Percentiles rank a stretch among this genome's conserved stretches.
Conservation (phyloP, 148 eudicot species). For the Pouteria glomerata region DNA sequence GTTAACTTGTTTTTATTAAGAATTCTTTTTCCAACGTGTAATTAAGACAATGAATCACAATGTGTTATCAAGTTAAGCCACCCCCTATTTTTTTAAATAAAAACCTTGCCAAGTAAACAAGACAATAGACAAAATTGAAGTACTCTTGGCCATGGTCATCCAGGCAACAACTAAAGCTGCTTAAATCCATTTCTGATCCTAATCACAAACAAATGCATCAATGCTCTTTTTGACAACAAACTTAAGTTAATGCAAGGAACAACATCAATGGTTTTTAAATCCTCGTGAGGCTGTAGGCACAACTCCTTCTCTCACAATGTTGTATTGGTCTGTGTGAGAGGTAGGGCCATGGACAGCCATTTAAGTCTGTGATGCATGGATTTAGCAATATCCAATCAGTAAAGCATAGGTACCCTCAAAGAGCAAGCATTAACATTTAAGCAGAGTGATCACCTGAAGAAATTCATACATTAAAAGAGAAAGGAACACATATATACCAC, state of each 20-base stretch:
- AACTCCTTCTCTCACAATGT: not conserved
- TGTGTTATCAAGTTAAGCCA: not conserved
- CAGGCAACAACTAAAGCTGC: not conserved
- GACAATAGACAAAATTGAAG: not conserved
- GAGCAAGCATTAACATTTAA: not conserved
- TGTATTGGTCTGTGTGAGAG: not conserved
- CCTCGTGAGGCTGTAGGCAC: not conserved
- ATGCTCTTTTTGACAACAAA: not conserved
- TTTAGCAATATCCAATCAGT: not conserved
- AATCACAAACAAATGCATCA: not conserved
- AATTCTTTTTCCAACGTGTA: not conserved
- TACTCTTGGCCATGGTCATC: too few relatives aligned
- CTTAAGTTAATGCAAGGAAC: not conserved
- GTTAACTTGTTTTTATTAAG: too few relatives aligned
- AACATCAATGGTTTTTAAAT: not conserved
- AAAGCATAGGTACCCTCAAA: not conserved
- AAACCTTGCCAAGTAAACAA: not conserved
- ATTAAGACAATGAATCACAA: not conserved
- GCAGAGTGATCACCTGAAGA: not conserved
- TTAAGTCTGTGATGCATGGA: too few relatives aligned
- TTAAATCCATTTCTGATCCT: not conserved
- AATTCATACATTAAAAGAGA: not conserved
- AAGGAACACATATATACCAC: slow-evolving; percentile 24
- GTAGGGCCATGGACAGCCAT: not conserved
- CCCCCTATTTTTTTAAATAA: not conserved